Evolutionary conservation across 2,329 filamentous ascomycete genomes (phyloP), one percentile per base, ranked within the genome.

Genomic region (Blumeriella jaapii): DNA sequence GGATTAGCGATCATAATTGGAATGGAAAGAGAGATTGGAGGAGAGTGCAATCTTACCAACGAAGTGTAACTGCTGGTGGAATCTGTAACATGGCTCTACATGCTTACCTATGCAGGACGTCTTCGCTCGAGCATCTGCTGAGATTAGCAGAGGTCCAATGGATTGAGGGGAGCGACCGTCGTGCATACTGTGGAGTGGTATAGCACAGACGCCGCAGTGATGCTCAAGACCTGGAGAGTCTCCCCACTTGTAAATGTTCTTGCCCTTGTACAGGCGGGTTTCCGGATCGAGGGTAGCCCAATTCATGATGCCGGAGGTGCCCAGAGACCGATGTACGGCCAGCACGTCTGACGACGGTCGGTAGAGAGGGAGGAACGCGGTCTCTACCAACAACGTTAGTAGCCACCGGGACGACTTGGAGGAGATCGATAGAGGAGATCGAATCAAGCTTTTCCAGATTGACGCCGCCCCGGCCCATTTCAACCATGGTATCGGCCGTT

Each of bases 31-130:
- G n/a, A 31, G 3, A 24, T 14, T 15, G 12, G 12, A 10, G 12
- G 8, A 23, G 13, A 13, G 22, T 10, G 12, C n/a, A 26, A 6
- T 35, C 51, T 35, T 48, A 55, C 53, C 52, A 23, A 54, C 41
- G 31, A 56, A 55, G 31, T 56, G 53, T 10, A 56, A 30, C 31
- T 54, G 50, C 34, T 55, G 54, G 29, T 56, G 54, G 31, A 52
- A 56, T 10, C 53, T 39, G 20, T 52, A 51, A 38, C 54, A 56
- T 23, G 54, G 54, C 33, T 56, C 54, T 12, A 55, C 52, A 38
- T 56, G 54, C 28, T 51, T 51, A 7, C 53, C 52, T 29, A 56
- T 42, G 22, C 54, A 56, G 10, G 47, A 44, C 4, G 46, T 46
- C 17, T 53, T 55, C 3, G 52, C 51, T 23, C 52, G 37, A 23